Percentiles rank a stretch among this genome's conserved stretches.
These are phyloP conservation scores for Thecaphora thlaspeos DNA, from an alignment of 1,284 basidiomycete genomes.

Conservation along the genomic window DNA sequence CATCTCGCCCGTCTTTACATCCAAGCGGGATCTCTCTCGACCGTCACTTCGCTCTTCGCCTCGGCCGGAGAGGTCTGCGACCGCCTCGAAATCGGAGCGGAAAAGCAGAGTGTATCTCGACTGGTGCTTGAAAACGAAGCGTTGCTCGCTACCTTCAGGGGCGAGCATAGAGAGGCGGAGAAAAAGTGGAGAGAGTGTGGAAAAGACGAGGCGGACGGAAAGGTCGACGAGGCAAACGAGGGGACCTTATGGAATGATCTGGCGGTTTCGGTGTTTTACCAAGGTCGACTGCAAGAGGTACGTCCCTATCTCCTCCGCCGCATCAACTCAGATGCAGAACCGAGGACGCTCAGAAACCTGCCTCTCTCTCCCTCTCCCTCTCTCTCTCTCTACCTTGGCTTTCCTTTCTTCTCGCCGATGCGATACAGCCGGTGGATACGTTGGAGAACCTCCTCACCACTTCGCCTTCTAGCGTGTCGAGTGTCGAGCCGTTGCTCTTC, in stretches of 20 bases:
- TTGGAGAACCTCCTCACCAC: slow-evolving; percentile 12
- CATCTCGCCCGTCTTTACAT: slow-evolving; percentile 4
- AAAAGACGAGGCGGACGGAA: not conserved
- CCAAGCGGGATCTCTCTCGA: not conserved
- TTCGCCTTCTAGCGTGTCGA: slow-evolving; percentile 4
- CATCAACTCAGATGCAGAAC: no score
- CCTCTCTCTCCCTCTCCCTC: slow-evolving; percentile 3
- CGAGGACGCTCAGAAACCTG: not conserved
- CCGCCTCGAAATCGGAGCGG: not conserved
- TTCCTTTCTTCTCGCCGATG: no score
- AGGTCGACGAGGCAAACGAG: not conserved
- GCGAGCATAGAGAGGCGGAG: slow-evolving; percentile 3
- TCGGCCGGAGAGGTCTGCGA: not conserved
- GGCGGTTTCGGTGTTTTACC: not conserved
- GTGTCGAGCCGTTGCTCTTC: slow-evolving; percentile 33
- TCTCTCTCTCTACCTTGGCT: not conserved
- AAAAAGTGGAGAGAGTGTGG: not conserved
- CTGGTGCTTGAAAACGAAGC: not conserved
- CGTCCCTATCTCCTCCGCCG: not conserved
- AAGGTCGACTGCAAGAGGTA: not conserved
- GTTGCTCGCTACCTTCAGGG: slow-evolving; percentile 3
- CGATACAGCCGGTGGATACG: slow-evolving; percentile 3
- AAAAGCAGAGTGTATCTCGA: not conserved
- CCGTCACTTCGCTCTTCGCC: not conserved
- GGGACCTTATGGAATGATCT: not conserved